Evolutionary conservation across 1,139 yeast species (phyloP), one percentile per base, ranked within the genome.

Genomic region (Magnusiomyces suaveolens): DNA sequence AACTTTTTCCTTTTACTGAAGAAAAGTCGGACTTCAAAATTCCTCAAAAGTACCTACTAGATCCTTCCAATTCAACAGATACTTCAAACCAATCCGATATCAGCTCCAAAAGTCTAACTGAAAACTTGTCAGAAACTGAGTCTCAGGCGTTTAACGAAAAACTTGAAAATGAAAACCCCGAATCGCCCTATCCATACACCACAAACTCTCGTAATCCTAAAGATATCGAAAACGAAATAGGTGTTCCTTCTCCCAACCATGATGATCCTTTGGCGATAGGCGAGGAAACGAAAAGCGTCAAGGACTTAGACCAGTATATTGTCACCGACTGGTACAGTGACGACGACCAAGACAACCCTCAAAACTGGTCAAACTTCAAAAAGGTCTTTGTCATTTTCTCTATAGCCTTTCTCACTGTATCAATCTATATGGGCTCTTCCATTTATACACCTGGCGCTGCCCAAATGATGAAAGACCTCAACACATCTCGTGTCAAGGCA

Each of bases 381-480:
- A 80, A 78, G 62, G 52, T 68, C 0, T 53, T 76, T 24, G 71
- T 79, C 46, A 66, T 75, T 1, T 20, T 73, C 6, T 69, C 75
- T 56, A 69, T 79, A 33, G 72, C 75, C 50, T 55, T 78, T 43
- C 69, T 82, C 55, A 79, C 85, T 1, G 66, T 73, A 2, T 71
- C 78, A 2, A 81, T 80, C 2, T 82, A 82, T 61, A 78, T 80
- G 75, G 84, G 81, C 3, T 74, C 85, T 0, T 81, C 86, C 0
- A 76, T 81, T 26, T 80, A 78, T 60, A 76, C 85, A 0, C 84
- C 87, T 0, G 83, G 83, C 18, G 60, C 75, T 65, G 67, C 65
- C 12, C 62, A 71, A 29, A 64, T 82, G 48, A 69, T 72, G 63
- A 66, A 67, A 23, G 75, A 77, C 29, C 78, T 79, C 56, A 60